phyloP scores from a whole-genome alignment of 139 green algal species.

The Zygnema circumcarinatum region DNA sequence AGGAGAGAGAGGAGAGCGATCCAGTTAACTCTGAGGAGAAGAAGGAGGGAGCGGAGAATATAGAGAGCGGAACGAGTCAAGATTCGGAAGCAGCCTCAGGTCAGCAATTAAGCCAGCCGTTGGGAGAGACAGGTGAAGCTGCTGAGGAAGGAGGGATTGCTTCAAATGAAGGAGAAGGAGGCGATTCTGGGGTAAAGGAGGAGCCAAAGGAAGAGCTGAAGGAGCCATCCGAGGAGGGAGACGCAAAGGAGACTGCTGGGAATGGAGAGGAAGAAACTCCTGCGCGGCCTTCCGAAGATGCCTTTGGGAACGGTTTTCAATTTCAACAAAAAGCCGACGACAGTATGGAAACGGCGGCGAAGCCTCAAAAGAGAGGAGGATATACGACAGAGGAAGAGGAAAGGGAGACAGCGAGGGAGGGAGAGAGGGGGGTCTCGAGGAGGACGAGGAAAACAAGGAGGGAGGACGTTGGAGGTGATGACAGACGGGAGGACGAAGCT shows the following conservation, averaged over 20 bases:
- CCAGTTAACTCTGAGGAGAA: too few species aligned
- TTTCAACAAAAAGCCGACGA: background rate
- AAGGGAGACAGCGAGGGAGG: background rate
- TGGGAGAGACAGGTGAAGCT: background rate
- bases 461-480: background rate
- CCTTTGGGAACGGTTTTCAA: background rate
- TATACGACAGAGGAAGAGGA: background rate
- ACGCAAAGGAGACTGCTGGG: background rate
- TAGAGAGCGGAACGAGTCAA: too few species aligned
- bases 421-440: too few species aligned
- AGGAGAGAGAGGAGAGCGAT: too few species aligned
- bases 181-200: background rate
- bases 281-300: background rate
- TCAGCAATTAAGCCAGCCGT: too few species aligned
- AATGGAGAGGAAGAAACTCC: background rate
- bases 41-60: too few species aligned
- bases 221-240: background rate
- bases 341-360: background rate
- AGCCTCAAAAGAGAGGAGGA: background rate
- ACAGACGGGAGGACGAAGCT: background rate
- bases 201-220: background rate
- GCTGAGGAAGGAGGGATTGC: background rate
- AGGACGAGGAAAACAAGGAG: background rate
- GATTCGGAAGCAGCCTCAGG: too few species aligned
- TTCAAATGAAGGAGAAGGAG: background rate